Conservation (phyloP, 129 eudicot species). For the Oenanthe sinensis region DNA sequence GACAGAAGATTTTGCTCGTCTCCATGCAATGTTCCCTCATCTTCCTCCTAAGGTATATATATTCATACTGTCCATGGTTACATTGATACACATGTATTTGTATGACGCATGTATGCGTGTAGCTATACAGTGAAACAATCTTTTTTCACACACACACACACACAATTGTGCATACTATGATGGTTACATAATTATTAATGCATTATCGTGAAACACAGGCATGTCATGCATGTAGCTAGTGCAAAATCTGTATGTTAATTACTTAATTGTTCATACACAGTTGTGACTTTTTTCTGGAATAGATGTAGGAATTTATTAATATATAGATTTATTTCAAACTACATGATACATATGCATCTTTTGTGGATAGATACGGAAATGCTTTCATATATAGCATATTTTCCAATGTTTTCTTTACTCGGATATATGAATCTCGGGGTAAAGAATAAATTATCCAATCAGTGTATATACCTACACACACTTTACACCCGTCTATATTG, state of each 20-base stretch:
- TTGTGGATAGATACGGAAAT: neutral
- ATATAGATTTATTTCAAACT: neutral
- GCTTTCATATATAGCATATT: neutral
- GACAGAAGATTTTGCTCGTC: neutral
- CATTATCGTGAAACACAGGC: neutral
- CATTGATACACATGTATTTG: too few relatives aligned
- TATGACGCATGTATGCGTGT: too few relatives aligned
- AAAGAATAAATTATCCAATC: neutral
- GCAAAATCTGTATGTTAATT: too few relatives aligned
- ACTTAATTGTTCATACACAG: too few relatives aligned
- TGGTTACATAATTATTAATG: neutral
- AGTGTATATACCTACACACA: neutral
- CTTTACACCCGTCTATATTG: neutral
- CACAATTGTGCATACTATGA: too few relatives aligned
- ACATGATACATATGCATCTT: neutral
- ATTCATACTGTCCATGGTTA: neutral
- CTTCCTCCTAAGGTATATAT: neutral
- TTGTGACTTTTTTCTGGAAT: too few relatives aligned
- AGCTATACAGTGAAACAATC: too few relatives aligned
- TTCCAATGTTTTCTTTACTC: neutral
- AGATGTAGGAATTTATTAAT: too few relatives aligned
- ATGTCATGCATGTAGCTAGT: too few relatives aligned
- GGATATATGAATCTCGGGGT: neutral
- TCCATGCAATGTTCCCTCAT: constrained; percentile 3
- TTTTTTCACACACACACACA: too few relatives aligned